Evolutionary conservation across 1,284 basidiomycete genomes (phyloP), one percentile per base, ranked within the genome.

Genomic region (Takashimella tepidaria): DNA sequence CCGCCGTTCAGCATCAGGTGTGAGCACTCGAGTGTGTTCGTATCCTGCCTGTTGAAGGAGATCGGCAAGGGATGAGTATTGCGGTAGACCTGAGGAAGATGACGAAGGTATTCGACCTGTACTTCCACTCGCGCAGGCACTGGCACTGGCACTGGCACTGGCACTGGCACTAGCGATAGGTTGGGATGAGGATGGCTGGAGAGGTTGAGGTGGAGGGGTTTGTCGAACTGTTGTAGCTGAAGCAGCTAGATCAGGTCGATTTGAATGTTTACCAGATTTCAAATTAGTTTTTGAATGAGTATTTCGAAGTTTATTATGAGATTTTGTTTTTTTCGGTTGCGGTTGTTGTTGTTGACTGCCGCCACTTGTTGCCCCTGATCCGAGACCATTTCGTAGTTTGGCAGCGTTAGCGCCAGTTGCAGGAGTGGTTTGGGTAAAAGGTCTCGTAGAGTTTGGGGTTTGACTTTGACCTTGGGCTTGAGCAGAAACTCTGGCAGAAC

Each of bases 1-100:
- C 31, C 31, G 31, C 10, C 82, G 80, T 60, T 90, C 87, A 0
- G 79, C 77, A 71, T 91, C 88, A 5, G 90, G 89, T 0, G 90
- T 90, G 64, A 88, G 88, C 16, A 92, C 80, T 26, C 89, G 80
- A 0, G 89, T 91, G 69, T 92, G 89, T 71, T 89, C 90, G 79
- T 91, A 92, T 3, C 89, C 89, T 0, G 88, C 88, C 68, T 90
- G 86, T 50, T 83, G 79, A 21, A 92, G 78, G 16, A 92, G 79
- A 72, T 91, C 87, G 63, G 90, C 89, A 24, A 92, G 79, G 4
- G 84, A 81, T 58, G 89, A 87, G 61, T 88, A 89, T 11, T 84
- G 31, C 60, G 41, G 61, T 49, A 3, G 56, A 47, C 12, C 23
- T n/a, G 21, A 27, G 43, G 11, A 40, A 23, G 31, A 23, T 20